These are phyloP conservation scores for Tylopilus felleus DNA, from an alignment of 768 basidiomycete species.

Conservation along the genomic window DNA sequence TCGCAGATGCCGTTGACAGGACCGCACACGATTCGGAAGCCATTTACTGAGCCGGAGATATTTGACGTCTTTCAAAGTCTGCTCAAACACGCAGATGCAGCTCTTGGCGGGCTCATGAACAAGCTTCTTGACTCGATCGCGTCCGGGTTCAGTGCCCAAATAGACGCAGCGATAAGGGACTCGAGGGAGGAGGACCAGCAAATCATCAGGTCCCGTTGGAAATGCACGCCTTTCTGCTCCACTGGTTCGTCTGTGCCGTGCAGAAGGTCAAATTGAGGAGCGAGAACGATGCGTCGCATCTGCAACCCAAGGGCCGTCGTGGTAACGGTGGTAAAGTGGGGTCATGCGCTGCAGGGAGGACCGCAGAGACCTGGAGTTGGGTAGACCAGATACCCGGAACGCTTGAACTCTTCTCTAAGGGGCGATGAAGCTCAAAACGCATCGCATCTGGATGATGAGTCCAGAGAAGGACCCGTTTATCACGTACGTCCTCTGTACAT, in stretches of 20 bases:
- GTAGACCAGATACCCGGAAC: conserved; percentile 66
- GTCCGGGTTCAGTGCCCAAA: conserved; percentile 69
- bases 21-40: conserved; percentile 74
- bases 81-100: conserved; percentile 66
- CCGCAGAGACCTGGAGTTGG: conserved; percentile 68
- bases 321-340: conserved; percentile 60
- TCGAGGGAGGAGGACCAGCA: conserved; percentile 67
- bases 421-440: conserved; percentile 63
- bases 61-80: conserved; percentile 84
- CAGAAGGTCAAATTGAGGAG: conserved; percentile 67
- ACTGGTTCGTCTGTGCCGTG: conserved; percentile 82
- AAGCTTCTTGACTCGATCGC: conserved; percentile 86
- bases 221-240: conserved; percentile 87
- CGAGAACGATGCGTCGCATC: conserved; percentile 44
- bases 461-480: conserved; percentile 85
- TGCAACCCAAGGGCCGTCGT: conserved; percentile 48
- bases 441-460: conserved; percentile 87
- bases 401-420: conserved; percentile 67
- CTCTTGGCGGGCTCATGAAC: conserved; percentile 66
- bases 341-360: conserved; percentile 39
- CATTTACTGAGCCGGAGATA: conserved; percentile 59
- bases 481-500: conserved; percentile 37
- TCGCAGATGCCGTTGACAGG: conserved; percentile 72
- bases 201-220: conserved; percentile 64
- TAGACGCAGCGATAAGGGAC: conserved; percentile 69